phyloP scores from a whole-genome alignment of 805 yeast genomes.

The Wickerhamomyces canadensis region DNA sequence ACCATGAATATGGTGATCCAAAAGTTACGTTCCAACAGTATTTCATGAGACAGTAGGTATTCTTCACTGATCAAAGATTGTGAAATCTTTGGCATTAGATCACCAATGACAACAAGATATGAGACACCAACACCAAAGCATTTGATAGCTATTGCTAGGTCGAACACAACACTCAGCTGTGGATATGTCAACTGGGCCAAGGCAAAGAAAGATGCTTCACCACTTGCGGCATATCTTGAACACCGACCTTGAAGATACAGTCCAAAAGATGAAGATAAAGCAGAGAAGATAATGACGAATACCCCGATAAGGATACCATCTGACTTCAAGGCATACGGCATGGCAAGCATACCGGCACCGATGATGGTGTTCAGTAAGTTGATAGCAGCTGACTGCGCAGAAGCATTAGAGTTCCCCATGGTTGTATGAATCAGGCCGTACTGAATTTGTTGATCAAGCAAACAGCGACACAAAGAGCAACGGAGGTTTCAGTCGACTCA shows the following conservation, averaged over 20 bases:
- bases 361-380: conserved; percentile 52
- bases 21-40: conserved; percentile 39
- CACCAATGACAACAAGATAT: conserved; percentile 66
- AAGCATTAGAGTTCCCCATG: conserved; percentile 23
- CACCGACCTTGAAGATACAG: conserved; percentile 57
- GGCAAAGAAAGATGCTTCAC: conserved; percentile 63
- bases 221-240: conserved; percentile 42
- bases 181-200: conserved; percentile 58
- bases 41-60: conserved; percentile 13
- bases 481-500: too few relatives aligned
- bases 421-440: too few relatives aligned
- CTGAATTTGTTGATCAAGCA: too few relatives aligned
- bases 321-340: conserved; percentile 63
- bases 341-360: conserved; percentile 65
- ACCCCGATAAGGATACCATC: conserved; percentile 63
- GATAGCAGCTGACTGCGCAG: conserved; percentile 44
- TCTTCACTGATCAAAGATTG: conserved; percentile 22
- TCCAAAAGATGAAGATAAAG: conserved; percentile 64
- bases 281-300: conserved; percentile 53
- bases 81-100: conserved; percentile 58
- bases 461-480: too few relatives aligned
- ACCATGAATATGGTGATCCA: conserved; percentile 60
- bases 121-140: conserved; percentile 70
- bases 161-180: conserved; percentile 53
- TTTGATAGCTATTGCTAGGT: conserved; percentile 62